phyloP scores from a whole-genome alignment of 2,329 filamentous ascomycete genomes.

The Colletotrichum viniferum region DNA sequence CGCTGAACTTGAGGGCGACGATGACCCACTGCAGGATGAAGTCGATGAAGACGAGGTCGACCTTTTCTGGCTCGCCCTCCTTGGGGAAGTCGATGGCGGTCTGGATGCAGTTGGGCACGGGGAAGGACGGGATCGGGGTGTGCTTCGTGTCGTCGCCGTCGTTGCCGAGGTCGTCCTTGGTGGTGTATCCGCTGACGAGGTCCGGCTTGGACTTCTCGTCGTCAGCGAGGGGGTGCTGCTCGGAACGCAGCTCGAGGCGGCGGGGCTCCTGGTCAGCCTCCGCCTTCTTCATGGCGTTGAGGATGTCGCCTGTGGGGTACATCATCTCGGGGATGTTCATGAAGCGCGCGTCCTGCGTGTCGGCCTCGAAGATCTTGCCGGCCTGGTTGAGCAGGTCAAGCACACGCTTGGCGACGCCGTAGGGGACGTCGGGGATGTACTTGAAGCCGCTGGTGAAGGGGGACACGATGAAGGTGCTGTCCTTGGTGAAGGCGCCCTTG shows the following conservation, averaged over 20 bases:
- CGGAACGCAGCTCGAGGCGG: slow-evolving; percentile 34
- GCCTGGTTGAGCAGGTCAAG: slow-evolving; percentile 62
- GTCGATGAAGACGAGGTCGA: slow-evolving; percentile 90
- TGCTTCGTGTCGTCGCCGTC: slow-evolving; percentile 94
- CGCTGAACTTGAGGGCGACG: slow-evolving; percentile 69
- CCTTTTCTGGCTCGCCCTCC: slow-evolving; percentile 64
- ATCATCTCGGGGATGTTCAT: slow-evolving; percentile 55
- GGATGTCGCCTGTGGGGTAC: slow-evolving; percentile 25
- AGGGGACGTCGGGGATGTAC: slow-evolving; percentile 82
- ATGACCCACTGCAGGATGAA: slow-evolving; percentile 87
- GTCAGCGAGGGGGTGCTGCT: slow-evolving; percentile 35
- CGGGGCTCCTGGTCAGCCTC: slow-evolving; percentile 27
- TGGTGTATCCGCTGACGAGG: slow-evolving; percentile 79
- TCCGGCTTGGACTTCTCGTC: slow-evolving; percentile 36
- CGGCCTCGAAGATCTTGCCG: slow-evolving; percentile 49
- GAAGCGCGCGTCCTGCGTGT: slow-evolving; percentile 45
- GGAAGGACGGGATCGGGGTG: slow-evolving; percentile 73
- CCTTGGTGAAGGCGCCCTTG: slow-evolving; percentile 86
- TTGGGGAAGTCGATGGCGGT: slow-evolving; percentile 66
- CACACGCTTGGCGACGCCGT: slow-evolving; percentile 73
- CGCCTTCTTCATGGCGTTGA: slow-evolving; percentile 8
- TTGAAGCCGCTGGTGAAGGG: slow-evolving; percentile 84
- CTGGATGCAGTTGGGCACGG: slow-evolving; percentile 84
- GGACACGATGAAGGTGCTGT: slow-evolving; percentile 84
- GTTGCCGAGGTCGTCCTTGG: slow-evolving; percentile 78